Conservation (phyloP, 2,329 filamentous ascomycete genomes). For the Aspergillus oerlinghausenensis region DNA sequence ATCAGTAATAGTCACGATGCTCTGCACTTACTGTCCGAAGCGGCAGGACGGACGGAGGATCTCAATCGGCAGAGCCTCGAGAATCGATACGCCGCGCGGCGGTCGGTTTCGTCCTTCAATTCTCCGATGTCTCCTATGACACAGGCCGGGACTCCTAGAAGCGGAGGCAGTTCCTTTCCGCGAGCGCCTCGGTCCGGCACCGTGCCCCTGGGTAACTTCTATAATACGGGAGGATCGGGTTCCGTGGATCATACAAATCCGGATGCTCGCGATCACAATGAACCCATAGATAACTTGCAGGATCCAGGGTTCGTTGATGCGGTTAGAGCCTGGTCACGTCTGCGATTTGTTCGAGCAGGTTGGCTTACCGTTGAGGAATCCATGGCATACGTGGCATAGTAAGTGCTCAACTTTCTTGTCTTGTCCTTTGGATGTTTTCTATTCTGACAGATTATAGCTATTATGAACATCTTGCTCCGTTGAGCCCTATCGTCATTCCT, state of each 20-base stretch:
- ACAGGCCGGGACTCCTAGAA: constrained; percentile 32
- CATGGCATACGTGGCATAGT: constrained; percentile 91
- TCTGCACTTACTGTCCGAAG: constrained; percentile 84
- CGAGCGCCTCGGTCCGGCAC: constrained; percentile 38
- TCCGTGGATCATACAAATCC: constrained; percentile 24
- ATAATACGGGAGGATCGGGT: constrained; percentile 31
- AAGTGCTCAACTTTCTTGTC: constrained; percentile 30
- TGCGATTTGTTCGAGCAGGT: constrained; percentile 91
- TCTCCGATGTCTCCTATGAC: constrained; percentile 35
- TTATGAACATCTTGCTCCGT: constrained; percentile 81
- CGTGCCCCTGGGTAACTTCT: constrained; percentile 50
- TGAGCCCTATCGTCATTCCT: constrained; percentile 90
- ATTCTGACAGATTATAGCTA: constrained; percentile 53
- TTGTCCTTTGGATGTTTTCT: constrained; percentile 5
- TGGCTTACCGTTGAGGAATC: constrained; percentile 95
- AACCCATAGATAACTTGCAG: constrained; percentile 23
- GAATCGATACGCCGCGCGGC: constrained; percentile 40
- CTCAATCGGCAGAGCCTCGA: constrained; percentile 46
- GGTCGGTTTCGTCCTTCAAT: constrained; percentile 37
- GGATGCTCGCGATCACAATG: constrained; percentile 23
- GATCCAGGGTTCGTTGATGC: constrained; percentile 55
- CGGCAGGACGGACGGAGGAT: constrained; percentile 54
- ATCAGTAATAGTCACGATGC: constrained; percentile 92
- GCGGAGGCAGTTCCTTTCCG: constrained; percentile 31
- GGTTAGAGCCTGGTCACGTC: constrained; percentile 80